Percentiles rank a stretch among this genome's conserved stretches.
Conservation (phyloP, 2,329 filamentous ascomycete genomes). For the Coniella lustricola region DNA sequence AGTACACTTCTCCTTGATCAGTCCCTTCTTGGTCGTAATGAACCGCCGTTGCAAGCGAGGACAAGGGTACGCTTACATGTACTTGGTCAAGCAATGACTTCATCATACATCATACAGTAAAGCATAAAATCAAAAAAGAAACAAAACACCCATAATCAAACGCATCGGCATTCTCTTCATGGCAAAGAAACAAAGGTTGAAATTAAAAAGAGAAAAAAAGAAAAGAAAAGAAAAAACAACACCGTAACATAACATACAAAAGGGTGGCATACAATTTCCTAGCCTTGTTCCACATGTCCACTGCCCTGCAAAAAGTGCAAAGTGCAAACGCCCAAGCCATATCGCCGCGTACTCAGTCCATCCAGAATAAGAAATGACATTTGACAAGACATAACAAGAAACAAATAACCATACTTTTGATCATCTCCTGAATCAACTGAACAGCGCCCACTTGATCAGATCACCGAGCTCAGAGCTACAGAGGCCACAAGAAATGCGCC, state of each 20-base stretch:
- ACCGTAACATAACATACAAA: slow-evolving; percentile 2
- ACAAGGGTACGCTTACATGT: no score
- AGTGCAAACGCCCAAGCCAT: slow-evolving; percentile 11
- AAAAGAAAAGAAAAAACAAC: slow-evolving; percentile 2
- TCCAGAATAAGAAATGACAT: background rate
- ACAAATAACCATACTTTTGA: slow-evolving; percentile 10
- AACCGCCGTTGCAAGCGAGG: no score
- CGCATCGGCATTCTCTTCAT: no score
- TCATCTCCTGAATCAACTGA: background rate
- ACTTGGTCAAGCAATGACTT: no score
- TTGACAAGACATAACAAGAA: background rate
- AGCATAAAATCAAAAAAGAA: no score
- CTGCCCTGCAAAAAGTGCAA: background rate
- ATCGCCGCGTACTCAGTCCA: slow-evolving; percentile 6
- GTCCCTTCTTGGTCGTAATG: no score
- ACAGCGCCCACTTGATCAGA: no score
- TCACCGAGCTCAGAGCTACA: no score
- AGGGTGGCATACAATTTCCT: slow-evolving; percentile 3
- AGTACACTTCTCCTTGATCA: slow-evolving; percentile 35
- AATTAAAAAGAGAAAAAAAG: background rate
- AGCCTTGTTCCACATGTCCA: slow-evolving; percentile 10
- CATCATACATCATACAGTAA: no score
- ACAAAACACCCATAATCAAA: no score
- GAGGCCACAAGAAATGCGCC: no score
- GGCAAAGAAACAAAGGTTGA: no score